A percentile compares a stretch with the other conserved stretches of the same genome.
Evolutionary conservation across 2,329 filamentous ascomycete genomes (phyloP).

Genomic region (Allantophomopsis lycopodina): DNA sequence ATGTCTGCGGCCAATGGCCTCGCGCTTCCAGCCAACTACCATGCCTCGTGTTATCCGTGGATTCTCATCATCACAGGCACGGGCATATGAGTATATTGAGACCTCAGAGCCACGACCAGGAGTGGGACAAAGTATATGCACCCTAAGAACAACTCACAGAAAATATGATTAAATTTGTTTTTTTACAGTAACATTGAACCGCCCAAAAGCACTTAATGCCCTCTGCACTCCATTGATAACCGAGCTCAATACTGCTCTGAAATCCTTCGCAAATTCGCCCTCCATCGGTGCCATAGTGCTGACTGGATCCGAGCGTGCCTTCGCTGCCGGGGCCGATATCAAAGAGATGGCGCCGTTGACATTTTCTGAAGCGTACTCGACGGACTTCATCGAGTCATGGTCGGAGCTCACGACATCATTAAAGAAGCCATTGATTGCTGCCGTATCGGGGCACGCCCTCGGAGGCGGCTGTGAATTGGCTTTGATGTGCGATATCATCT

Average conservation of each 20-base stretch:
- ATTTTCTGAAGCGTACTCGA: constrained; percentile 77
- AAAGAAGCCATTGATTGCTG: constrained; percentile 89
- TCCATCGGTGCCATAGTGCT: constrained; percentile 66
- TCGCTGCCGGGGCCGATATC: constrained; percentile 94
- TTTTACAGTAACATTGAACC: constrained; percentile 69
- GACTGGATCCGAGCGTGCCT: constrained; percentile 80
- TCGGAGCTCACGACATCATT: constrained; percentile 70
- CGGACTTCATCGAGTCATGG: constrained; percentile 92
- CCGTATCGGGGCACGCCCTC: constrained; percentile 87
- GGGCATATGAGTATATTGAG: constrained; percentile 66
- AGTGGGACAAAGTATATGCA: constrained; percentile 64
- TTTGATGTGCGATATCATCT: constrained; percentile 94
- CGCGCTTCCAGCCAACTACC: not conserved
- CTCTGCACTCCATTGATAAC: constrained; percentile 80
- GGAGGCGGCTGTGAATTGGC: constrained; percentile 94
- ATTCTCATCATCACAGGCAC: constrained; percentile 15
- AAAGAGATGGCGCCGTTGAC: constrained; percentile 95
- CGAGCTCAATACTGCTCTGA: constrained; percentile 74
- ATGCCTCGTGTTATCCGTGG: constrained; percentile 9
- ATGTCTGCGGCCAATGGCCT: not conserved
- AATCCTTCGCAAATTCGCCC: constrained; percentile 53
- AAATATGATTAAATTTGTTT: not conserved
- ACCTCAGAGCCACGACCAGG: constrained; percentile 76
- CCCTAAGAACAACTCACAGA: not conserved
- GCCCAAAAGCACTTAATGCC: constrained; percentile 91